Percentiles rank a stretch among this genome's conserved stretches.
These are phyloP conservation scores for Fonsecaea monophora DNA, from an alignment of 2,329 filamentous ascomycete species.

Conservation along the genomic window DNA sequence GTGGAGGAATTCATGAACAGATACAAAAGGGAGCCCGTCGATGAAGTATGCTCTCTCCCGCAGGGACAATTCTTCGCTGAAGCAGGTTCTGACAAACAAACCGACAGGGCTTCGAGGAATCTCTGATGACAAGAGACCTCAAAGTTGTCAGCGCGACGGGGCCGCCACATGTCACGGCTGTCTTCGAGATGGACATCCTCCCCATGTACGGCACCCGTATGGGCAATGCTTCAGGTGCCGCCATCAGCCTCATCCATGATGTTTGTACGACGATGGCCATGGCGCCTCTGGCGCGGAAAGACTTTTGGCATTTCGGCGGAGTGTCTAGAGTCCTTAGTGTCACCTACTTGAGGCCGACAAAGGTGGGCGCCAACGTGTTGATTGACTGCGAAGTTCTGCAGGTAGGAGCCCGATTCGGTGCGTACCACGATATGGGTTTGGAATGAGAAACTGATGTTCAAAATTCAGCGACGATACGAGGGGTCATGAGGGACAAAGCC, in stretches of 20 bases:
- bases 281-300: constrained; percentile 24
- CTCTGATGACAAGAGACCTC: constrained; percentile 27
- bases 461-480: constrained; percentile 21
- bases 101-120: constrained; percentile 28
- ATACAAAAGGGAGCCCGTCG: constrained; percentile 20
- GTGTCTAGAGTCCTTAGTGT: constrained; percentile 28
- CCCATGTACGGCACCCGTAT: constrained; percentile 29
- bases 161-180: constrained; percentile 16
- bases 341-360: constrained; percentile 29
- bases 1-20: constrained; percentile 26
- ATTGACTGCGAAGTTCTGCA: constrained; percentile 30
- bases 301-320: constrained; percentile 30
- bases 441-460: not conserved
- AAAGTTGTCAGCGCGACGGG: constrained; percentile 22
- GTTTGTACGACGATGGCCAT: constrained; percentile 30
- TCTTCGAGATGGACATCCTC: constrained; percentile 28
- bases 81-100: not conserved
- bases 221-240: constrained; percentile 29
- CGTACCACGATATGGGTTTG: not conserved
- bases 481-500: constrained; percentile 25
- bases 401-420: constrained; percentile 19
- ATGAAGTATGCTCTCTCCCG: not conserved
- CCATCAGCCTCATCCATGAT: constrained; percentile 29
- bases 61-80: not conserved
- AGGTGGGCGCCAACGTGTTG: constrained; percentile 16